Percentiles rank a stretch among this genome's conserved stretches.
Conservation (phyloP, 1,284 basidiomycete species). For the Ustilago nuda region DNA sequence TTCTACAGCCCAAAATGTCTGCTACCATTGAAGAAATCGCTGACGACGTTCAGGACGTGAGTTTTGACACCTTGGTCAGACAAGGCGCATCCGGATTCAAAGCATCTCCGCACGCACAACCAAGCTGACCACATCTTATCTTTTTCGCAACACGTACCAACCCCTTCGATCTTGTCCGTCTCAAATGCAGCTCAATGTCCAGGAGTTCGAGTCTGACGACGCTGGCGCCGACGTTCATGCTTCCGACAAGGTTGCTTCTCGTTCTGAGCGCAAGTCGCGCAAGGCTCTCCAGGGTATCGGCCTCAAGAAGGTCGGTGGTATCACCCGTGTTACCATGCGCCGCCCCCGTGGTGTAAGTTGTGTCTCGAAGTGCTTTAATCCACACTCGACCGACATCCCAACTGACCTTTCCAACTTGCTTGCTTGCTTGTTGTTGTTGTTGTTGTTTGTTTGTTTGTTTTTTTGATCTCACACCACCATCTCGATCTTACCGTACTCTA, state of each 20-base stretch:
- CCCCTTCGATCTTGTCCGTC: neutral
- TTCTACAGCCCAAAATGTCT: constrained; percentile 39
- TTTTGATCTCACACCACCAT: too few species aligned
- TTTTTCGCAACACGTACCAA: constrained; percentile 2
- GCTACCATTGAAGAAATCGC: constrained; percentile 82
- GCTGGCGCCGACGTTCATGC: constrained; percentile 77
- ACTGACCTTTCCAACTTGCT: constrained; percentile 14
- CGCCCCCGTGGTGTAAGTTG: constrained; percentile 88
- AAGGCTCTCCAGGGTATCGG: constrained; percentile 68
- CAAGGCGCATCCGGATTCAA: neutral
- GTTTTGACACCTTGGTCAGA: constrained; percentile 67
- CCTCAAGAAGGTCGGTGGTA: constrained; percentile 85
- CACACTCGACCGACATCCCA: neutral
- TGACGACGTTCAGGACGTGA: constrained; percentile 73
- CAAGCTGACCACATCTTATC: constrained; percentile 3
- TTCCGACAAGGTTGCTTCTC: constrained; percentile 88
- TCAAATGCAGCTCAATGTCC: constrained; percentile 67
- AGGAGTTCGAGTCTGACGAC: constrained; percentile 75
- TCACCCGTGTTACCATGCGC: constrained; percentile 93
- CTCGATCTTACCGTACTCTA: neutral
- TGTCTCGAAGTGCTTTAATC: neutral
- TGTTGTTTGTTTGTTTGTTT: too few species aligned
- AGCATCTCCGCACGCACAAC: neutral
- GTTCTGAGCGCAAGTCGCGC: constrained; percentile 68
- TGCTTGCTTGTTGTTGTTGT: too few species aligned